phyloP scores from a whole-genome alignment of 2,329 filamentous ascomycete genomes.

The Paracoccidioides lutzii region DNA sequence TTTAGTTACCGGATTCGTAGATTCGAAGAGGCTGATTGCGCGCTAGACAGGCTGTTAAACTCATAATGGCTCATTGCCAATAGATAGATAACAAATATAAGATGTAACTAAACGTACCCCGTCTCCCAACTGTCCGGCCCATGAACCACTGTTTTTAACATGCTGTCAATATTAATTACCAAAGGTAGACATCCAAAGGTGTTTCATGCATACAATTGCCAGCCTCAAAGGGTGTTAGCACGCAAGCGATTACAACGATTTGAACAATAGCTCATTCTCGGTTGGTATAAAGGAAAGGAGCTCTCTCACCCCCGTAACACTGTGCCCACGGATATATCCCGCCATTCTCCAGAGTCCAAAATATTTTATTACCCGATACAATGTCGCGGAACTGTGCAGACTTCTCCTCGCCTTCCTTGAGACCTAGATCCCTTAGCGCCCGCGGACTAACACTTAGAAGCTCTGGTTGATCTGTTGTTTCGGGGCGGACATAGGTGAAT shows the following conservation, averaged over 20 bases:
- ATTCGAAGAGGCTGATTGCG: slow-evolving; percentile 88
- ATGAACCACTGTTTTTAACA: slow-evolving; percentile 49
- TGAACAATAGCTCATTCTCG: not conserved
- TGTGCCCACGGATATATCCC: slow-evolving; percentile 97
- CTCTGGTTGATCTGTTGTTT: slow-evolving; percentile 57
- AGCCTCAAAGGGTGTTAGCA: slow-evolving; percentile 21
- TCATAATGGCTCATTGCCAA: not conserved
- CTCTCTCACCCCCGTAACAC: slow-evolving; percentile 65
- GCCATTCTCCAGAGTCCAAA: slow-evolving; percentile 58
- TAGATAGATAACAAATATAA: not conserved
- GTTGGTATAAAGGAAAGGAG: not conserved
- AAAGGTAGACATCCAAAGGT: not conserved
- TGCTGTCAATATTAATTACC: slow-evolving; percentile 23
- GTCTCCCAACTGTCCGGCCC: slow-evolving; percentile 92
- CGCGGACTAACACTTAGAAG: slow-evolving; percentile 67
- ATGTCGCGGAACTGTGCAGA: slow-evolving; percentile 63
- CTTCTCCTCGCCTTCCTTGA: slow-evolving; percentile 53
- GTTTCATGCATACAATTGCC: slow-evolving; percentile 34
- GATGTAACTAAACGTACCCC: slow-evolving; percentile 36
- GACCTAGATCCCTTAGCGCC: slow-evolving; percentile 69
- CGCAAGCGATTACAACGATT: not conserved
- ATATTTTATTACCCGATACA: slow-evolving; percentile 69
- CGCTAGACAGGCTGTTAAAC: slow-evolving; percentile 30
- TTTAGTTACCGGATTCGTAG: slow-evolving; percentile 59
- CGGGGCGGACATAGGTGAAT: slow-evolving; percentile 83